These are phyloP conservation scores for Mycena sanguinolenta DNA, from an alignment of 768 basidiomycete genomes.

Conservation along the genomic window DNA sequence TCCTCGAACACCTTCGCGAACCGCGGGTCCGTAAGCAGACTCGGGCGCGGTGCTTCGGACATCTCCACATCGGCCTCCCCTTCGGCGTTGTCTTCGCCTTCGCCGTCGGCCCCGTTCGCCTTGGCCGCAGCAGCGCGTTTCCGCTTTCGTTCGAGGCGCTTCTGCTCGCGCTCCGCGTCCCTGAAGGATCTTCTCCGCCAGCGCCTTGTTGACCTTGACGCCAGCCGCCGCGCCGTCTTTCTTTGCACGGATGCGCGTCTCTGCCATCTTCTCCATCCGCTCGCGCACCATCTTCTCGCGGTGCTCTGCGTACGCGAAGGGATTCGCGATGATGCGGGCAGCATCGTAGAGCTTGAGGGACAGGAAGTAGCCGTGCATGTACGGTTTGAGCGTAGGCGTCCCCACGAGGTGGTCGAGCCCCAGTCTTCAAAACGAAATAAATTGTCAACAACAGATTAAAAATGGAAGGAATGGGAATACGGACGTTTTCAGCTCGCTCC, in stretches of 20 bases:
- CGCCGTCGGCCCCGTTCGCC: conserved; percentile 55
- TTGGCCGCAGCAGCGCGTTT: conserved; percentile 57
- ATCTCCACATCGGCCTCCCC: conserved; percentile 49
- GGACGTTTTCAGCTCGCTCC: conserved; percentile 86
- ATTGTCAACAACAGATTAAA: not conserved
- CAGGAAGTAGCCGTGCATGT: conserved; percentile 99
- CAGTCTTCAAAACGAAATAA: conserved; percentile 63
- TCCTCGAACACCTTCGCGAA: conserved; percentile 94
- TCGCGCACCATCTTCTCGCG: conserved; percentile 89
- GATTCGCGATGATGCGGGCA: conserved; percentile 95
- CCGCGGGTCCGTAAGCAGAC: conserved; percentile 85
- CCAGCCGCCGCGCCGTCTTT: conserved; percentile 64
- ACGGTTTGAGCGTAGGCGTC: conserved; percentile 95
- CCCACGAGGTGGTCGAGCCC: conserved; percentile 96
- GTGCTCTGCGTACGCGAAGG: conserved; percentile 95
- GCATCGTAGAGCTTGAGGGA: conserved; percentile 96
- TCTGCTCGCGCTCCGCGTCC: conserved; percentile 72
- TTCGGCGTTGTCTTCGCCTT: conserved; percentile 52
- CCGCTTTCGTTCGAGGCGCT: conserved; percentile 68
- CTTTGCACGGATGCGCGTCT: conserved; percentile 89
- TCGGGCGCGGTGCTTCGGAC: conserved; percentile 48
- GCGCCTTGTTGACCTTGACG: conserved; percentile 81
- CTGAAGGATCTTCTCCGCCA: conserved; percentile 88
- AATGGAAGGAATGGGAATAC: conserved; percentile 46
- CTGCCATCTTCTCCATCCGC: conserved; percentile 94